Evolutionary conservation across 2,329 filamentous ascomycete species (phyloP).

Genomic region (Aulographum hederae): DNA sequence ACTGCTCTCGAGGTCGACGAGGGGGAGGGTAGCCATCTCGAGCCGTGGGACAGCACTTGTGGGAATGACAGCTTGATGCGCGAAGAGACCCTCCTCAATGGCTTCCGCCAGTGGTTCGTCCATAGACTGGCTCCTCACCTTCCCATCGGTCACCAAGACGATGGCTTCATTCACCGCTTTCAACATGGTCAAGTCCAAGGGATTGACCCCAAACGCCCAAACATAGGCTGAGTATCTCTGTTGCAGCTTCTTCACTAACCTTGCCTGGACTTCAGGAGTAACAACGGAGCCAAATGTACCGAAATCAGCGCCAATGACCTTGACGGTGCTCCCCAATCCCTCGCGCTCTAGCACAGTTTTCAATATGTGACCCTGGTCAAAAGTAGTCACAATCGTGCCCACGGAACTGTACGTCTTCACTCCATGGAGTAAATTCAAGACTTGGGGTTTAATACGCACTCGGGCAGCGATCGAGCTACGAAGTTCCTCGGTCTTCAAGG

Average conservation of each 20-base stretch:
- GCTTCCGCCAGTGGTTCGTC: conserved; percentile 23
- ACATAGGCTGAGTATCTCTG: conserved; percentile 20
- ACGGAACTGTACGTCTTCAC: conserved; percentile 18
- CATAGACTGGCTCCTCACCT: conserved; percentile 32
- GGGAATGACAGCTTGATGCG: conserved; percentile 31
- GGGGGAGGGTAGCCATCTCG: conserved; percentile 23
- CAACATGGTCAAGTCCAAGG: conserved; percentile 40
- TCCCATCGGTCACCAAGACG: conserved; percentile 34
- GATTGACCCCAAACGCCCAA: conserved; percentile 42
- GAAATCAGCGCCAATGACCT: conserved; percentile 34
- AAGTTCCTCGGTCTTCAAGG: conserved; percentile 22
- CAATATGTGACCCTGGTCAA: conserved; percentile 36
- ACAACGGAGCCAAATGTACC: conserved; percentile 31
- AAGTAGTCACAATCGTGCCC: conserved; percentile 33
- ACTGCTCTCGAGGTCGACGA: conserved; percentile 15
- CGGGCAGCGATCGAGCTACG: conserved; percentile 26
- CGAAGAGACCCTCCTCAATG: conserved; percentile 23
- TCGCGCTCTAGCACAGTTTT: conserved; percentile 29
- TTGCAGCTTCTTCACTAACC: conserved; percentile 25
- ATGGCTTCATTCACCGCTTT: conserved; percentile 31
- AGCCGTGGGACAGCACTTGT: conserved; percentile 21
- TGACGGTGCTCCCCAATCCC: conserved; percentile 23
- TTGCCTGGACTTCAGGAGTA: conserved; percentile 30
- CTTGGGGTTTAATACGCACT: conserved; percentile 28
- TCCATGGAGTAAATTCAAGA: conserved; percentile 24